Conservation (phyloP, 768 basidiomycete species). For the Butyriboletus loyo region DNA sequence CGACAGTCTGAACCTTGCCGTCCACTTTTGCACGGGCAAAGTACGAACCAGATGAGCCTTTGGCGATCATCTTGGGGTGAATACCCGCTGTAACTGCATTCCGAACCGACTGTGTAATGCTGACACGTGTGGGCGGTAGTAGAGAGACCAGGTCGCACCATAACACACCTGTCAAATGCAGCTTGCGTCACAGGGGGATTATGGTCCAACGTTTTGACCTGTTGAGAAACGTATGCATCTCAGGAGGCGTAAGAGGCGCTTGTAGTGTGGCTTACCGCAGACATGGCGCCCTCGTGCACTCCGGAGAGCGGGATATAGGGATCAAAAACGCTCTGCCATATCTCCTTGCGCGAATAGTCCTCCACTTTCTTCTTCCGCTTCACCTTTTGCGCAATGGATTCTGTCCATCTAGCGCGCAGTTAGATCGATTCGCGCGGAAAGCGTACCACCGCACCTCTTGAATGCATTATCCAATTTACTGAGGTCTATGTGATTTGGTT, state of each 20-base stretch:
- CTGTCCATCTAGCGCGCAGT: conserved; percentile 62
- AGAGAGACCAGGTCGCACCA: not conserved
- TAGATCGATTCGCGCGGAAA: not conserved
- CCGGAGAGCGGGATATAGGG: conserved; percentile 45
- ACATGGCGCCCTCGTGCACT: conserved; percentile 24
- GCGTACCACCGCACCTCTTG: conserved; percentile 52
- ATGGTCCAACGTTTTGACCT: conserved; percentile 83
- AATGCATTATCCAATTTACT: conserved; percentile 79
- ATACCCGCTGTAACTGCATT: conserved; percentile 71
- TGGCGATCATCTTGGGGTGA: conserved; percentile 88
- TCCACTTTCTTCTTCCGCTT: conserved; percentile 73
- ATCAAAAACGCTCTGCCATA: conserved; percentile 80
- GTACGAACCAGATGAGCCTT: conserved; percentile 89
- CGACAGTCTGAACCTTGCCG: conserved; percentile 73
- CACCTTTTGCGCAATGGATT: conserved; percentile 82
- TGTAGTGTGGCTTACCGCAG: conserved; percentile 14
- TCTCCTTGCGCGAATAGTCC: conserved; percentile 63
- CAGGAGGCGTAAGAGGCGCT: not conserved
- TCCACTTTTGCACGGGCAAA: conserved; percentile 85
- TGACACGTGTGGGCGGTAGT: conserved; percentile 26
- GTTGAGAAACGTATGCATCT: conserved; percentile 5
- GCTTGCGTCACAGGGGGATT: conserved; percentile 70
- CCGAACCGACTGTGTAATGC: conserved; percentile 62
- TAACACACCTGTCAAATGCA: conserved; percentile 65
- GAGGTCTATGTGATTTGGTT: conserved; percentile 72